Evolutionary conservation across 2,329 filamentous ascomycete genomes (phyloP).

Genomic region (Dissoconium aciculare): DNA sequence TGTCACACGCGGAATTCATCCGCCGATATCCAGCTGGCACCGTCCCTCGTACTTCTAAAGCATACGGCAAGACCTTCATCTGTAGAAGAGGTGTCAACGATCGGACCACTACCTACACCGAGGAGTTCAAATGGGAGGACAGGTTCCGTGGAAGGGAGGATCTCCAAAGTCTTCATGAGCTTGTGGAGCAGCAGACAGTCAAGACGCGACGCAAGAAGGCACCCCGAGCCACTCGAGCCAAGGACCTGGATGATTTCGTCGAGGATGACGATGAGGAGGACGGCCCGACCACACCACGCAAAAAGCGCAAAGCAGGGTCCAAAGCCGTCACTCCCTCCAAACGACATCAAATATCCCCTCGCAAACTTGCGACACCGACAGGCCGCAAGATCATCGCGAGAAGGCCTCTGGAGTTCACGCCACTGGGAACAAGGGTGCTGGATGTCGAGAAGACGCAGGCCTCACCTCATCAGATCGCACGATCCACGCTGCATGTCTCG

Average conservation of each 20-base stretch:
- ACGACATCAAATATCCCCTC: slow-evolving; percentile 32
- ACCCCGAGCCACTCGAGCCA: slow-evolving; percentile 14
- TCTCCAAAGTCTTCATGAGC: slow-evolving; percentile 48
- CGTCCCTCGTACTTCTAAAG: slow-evolving; percentile 55
- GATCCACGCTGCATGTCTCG: slow-evolving; percentile 80
- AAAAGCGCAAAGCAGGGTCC: slow-evolving; percentile 34
- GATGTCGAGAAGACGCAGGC: slow-evolving; percentile 59
- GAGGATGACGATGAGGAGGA: slow-evolving; percentile 28
- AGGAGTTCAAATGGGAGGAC: slow-evolving; percentile 86
- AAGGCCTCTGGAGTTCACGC: slow-evolving; percentile 87
- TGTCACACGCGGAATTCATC: slow-evolving; percentile 57
- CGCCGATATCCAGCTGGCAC: slow-evolving; percentile 58
- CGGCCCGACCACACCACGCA: slow-evolving; percentile 31
- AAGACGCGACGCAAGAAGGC: slow-evolving; percentile 38
- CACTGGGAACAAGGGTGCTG: slow-evolving; percentile 73
- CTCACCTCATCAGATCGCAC: slow-evolving; percentile 82
- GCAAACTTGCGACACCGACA: slow-evolving; percentile 46
- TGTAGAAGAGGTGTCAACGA: slow-evolving; percentile 83
- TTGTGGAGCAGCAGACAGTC: slow-evolving; percentile 59
- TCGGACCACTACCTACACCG: slow-evolving; percentile 75
- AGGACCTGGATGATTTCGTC: slow-evolving; percentile 33
- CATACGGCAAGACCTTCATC: slow-evolving; percentile 74
- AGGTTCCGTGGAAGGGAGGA: slow-evolving; percentile 56
- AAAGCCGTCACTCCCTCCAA: slow-evolving; percentile 31
- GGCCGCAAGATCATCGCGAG: slow-evolving; percentile 60